Base-by-base conservation (phyloP, 768 basidiomycete species). In the Tricholomella constricta region DNA sequence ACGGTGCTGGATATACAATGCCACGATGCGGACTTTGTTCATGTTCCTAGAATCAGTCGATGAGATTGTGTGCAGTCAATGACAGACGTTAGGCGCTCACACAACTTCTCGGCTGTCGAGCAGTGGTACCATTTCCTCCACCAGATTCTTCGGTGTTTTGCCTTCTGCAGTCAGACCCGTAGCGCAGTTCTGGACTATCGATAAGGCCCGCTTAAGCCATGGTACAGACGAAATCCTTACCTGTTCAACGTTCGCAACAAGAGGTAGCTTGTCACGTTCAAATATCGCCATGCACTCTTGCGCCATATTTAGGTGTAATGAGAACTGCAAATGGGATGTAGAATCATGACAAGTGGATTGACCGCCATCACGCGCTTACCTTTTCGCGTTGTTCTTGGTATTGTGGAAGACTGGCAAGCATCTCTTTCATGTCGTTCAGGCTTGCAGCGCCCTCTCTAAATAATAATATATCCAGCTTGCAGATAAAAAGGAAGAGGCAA, bases 71-170 rank as follows among this genome's bases (percentile, higher is more conserved):
- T 36, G 23, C 48, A 31, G 38, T 22, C 12, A 48, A 19, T n/a
- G n/a, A n/a, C n/a, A n/a, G n/a, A 29, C 43, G 34, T 31, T 54
- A 19, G 17, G 26, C 22, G 68, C 83, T 64, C 69, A 94, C 95
- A 86, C 79, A 51, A 98, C 84, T 15, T 90, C 86, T 48, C 85
- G 80, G 65, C 89, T 88, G 64, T 95, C 96, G 22, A 99, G 78
- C 26, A 99, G 72, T 0, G 97, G 96, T 0, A 99, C 95, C 97
- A 99, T 98, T 68, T 99, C 95, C 67, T 98, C 97, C 2, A 99
- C 94, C 3, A 99, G 73, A 0, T 82, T 84, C 68, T 97, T 98
- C 2, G 97, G 97, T n/a, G 84, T 78, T 73, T 97, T 98, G 1
- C 95, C 95, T 61, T 98, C 93, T 0, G 89, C 77, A 6, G 91